Base-by-base conservation (phyloP, 768 basidiomycete species). In the Mycena indigotica region DNA sequence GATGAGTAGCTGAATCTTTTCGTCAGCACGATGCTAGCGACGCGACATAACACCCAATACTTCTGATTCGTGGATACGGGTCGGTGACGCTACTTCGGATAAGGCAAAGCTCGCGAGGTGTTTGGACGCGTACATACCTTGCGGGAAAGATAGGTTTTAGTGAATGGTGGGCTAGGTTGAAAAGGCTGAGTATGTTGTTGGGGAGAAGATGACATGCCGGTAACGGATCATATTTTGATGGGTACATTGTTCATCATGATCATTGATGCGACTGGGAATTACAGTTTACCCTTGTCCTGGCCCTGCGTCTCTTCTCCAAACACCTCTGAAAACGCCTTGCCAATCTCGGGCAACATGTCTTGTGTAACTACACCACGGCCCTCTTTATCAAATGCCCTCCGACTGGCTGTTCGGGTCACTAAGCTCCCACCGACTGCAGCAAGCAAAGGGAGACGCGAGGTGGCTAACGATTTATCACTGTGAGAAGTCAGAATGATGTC, bases 391-490 rank as follows among this genome's bases (percentile, higher is more conserved):
- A 92, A 99, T 2, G 93, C 93, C 21, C 81, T 73, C 28, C 83
- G 82, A 52, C 93, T 95, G 16, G 91, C 82, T 2, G 88, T 87
- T 5, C 97, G 86, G 5, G 95, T 98, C 12, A 97, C 86, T 71
- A 94, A 85, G 53, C 92, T 93, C 8, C 85, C 96, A 1, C 85
- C 95, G 16, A 92, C 80, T 8, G 94, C 91, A 0, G 94, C 92
- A 8, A 98, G 74, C 6, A 96, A 72, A 0, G 96, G 92, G 62
- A 98, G 82, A 13, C 84, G 80, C 25, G 86, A 86, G 28, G 80
- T 71, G 6, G 86, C 75, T 45, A 89, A 70, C 16, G 72, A 70
- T 40, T 74, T 70, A 65, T 90, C 82, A 1, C 88, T 88, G 57
- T 24, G 52, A 45, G 24, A 21, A 32, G 21, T 49, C 23, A 44